These are phyloP conservation scores for Skeletonema grethae DNA, from an alignment of 108 stramenopile species.

Conservation along the genomic window DNA sequence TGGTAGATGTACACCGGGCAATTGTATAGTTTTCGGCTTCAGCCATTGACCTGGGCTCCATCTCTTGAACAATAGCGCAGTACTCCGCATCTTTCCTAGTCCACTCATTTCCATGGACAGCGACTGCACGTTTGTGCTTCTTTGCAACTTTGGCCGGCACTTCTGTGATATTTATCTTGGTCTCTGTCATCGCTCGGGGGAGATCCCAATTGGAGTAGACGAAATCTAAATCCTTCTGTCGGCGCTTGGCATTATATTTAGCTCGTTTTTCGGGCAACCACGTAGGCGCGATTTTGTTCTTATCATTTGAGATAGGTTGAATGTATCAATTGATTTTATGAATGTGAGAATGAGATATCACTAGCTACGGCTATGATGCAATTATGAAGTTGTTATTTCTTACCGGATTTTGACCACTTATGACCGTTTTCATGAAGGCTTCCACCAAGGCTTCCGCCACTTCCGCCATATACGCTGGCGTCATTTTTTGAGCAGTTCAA, in stretches of 20 bases:
- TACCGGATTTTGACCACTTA: no score
- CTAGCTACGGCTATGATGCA: no score
- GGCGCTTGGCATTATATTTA: constrained; percentile 9
- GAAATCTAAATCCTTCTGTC: constrained; percentile 8
- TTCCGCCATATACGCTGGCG: no score
- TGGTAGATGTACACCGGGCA: neutral
- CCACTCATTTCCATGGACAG: neutral
- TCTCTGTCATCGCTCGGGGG: neutral
- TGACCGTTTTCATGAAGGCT: no score
- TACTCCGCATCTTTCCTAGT: neutral
- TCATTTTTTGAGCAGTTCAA: no score
- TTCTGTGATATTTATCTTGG: neutral
- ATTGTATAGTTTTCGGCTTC: neutral
- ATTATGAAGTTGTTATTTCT: no score
- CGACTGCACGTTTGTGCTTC: neutral
- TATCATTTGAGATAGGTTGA: no score
- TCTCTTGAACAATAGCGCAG: neutral
- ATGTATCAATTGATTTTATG: no score
- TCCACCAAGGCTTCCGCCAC: no score
- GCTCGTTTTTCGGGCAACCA: neutral
- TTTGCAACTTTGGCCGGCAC: neutral
- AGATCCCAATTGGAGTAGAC: constrained; percentile 4
- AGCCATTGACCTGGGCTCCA: neutral
- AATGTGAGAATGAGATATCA: no score
- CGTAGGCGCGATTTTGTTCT: no score